A percentile compares a stretch with the other conserved stretches of the same genome.
Conservation (phyloP, 495 filamentous ascomycete genomes). For the Friedmanniomyces endolithicus region DNA sequence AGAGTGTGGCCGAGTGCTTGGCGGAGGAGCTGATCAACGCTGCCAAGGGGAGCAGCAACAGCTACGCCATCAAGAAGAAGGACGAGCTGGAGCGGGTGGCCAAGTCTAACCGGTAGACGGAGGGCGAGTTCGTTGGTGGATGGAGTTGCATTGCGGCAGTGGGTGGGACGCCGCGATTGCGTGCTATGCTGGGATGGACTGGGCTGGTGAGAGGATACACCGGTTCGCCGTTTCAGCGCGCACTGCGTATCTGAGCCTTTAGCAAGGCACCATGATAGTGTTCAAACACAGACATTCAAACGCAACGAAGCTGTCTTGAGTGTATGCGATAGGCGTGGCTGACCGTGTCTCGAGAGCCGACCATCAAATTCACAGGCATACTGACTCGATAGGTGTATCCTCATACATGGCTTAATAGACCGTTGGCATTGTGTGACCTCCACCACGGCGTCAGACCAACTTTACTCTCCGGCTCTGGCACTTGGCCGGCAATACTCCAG, state of each 20-base stretch:
- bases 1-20: slow-evolving; percentile 95
- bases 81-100: slow-evolving; percentile 99
- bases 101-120: slow-evolving; percentile 92
- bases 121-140: too few species aligned
- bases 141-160: too few species aligned
- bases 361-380: too few species aligned
- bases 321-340: too few species aligned
- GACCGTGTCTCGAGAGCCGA: too few species aligned
- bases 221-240: background rate
- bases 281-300: slow-evolving; percentile 10
- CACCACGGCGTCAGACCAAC: too few species aligned
- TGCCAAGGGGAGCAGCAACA: slow-evolving; percentile 99
- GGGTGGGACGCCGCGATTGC: background rate
- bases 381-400: too few species aligned
- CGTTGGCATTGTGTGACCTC: too few species aligned
- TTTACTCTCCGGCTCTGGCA: too few species aligned
- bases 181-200: background rate
- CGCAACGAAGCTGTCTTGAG: too few species aligned
- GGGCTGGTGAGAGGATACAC: background rate
- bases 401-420: too few species aligned
- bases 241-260: slow-evolving; percentile 4
- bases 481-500: too few species aligned
- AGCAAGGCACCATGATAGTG: slow-evolving; percentile 5
- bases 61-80: slow-evolving; percentile 99
- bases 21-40: slow-evolving; percentile 99